Percentiles rank a stretch among this genome's conserved stretches.
Evolutionary conservation across 495 filamentous ascomycete species (phyloP).

Genomic region (Sphaerosporella brunnea): DNA sequence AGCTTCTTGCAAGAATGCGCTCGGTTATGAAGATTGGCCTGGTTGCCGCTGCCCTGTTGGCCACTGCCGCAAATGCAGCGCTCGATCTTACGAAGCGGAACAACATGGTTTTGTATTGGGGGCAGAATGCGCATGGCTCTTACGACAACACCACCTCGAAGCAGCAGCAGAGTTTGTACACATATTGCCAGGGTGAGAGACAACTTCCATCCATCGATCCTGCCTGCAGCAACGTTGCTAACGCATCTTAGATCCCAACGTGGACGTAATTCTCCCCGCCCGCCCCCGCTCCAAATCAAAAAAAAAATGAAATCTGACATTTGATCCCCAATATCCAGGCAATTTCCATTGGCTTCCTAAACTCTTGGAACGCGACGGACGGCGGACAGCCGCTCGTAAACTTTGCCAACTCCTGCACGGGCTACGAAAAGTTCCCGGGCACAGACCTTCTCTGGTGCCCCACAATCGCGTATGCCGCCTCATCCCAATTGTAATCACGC

Average conservation of each 20-base stretch:
- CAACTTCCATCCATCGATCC: too few species aligned
- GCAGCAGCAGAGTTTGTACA: background rate
- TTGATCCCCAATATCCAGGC: too few species aligned
- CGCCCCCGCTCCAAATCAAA: too few species aligned
- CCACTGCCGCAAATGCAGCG: background rate
- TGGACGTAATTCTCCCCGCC: constrained; percentile 2
- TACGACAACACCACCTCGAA: background rate
- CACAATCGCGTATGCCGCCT: background rate
- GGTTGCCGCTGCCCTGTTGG: background rate
- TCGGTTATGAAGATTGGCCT: too few species aligned
- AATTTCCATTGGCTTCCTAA: constrained; percentile 5
- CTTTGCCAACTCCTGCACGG: constrained; percentile 4
- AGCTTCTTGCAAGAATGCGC: too few species aligned
- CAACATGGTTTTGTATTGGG: constrained; percentile 6
- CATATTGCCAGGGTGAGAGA: constrained; percentile 6
- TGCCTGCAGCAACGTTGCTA: background rate
- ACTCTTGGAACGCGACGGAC: background rate
- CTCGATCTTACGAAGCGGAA: constrained; percentile 1
- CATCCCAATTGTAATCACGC: background rate
- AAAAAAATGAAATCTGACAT: too few species aligned
- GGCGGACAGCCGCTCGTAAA: constrained; percentile 2
- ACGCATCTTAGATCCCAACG: background rate
- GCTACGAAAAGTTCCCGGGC: background rate
- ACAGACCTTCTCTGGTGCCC: constrained; percentile 4
- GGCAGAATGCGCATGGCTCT: constrained; percentile 6